phyloP scores from a whole-genome alignment of 164 flowering plant species.

The Euptelea pleiosperma region DNA sequence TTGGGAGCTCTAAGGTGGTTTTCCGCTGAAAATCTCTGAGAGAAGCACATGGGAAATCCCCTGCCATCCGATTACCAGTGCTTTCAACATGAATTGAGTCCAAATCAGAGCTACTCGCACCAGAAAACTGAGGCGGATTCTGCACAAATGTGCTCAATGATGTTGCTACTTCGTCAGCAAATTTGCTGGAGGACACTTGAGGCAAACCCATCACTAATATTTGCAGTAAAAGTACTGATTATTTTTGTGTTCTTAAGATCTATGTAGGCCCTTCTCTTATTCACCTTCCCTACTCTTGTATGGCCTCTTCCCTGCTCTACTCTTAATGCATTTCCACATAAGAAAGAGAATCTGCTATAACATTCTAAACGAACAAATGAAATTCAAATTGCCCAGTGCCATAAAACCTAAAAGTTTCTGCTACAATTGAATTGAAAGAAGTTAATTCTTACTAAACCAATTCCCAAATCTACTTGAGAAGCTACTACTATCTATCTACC shows the following conservation, averaged over 20 bases:
- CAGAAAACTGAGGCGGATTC: slow-evolving; percentile 30
- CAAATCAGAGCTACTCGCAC: slow-evolving; percentile 39
- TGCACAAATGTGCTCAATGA: slow-evolving; percentile 38
- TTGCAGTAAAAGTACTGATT: slow-evolving; percentile 2
- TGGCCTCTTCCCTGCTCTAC: not conserved
- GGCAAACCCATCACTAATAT: slow-evolving; percentile 62
- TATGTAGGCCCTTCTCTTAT: slow-evolving; percentile 1
- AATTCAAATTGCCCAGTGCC: too few species aligned
- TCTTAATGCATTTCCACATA: not conserved
- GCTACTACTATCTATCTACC: slow-evolving; percentile 28
- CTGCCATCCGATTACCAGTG: slow-evolving; percentile 10
- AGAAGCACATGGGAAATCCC: slow-evolving; percentile 31
- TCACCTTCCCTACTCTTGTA: not conserved
- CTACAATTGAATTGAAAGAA: not conserved
- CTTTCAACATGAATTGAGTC: slow-evolving; percentile 34
- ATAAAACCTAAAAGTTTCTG: too few species aligned
- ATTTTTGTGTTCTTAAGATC: slow-evolving; percentile 1
- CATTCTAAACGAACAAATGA: not conserved
- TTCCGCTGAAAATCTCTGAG: slow-evolving; percentile 35
- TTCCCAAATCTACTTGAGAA: not conserved
- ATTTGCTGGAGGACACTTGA: slow-evolving; percentile 43
- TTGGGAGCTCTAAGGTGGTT: slow-evolving; percentile 31
- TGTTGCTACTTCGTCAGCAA: slow-evolving; percentile 38
- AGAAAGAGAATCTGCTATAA: not conserved
- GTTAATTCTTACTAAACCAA: not conserved